Percentiles rank a stretch among this genome's conserved stretches.
Evolutionary conservation across 257 asterid genomes (phyloP).

Genomic region (Nicotiana benthamiana): DNA sequence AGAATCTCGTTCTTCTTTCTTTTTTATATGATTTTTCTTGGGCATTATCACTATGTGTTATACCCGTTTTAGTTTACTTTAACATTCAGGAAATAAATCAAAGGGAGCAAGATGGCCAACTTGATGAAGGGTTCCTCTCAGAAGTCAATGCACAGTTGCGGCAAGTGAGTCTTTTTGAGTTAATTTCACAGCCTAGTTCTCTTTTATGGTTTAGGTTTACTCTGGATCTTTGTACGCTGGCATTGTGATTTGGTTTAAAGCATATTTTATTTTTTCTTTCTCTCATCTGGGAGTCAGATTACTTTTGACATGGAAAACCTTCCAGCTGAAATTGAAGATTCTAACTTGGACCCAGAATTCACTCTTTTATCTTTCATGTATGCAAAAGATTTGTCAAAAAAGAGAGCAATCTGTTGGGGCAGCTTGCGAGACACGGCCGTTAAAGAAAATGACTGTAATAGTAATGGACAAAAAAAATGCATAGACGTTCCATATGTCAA

Average conservation of each 20-base stretch:
- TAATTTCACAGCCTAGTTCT: not conserved
- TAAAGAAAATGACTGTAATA: not conserved
- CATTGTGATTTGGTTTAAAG: not conserved
- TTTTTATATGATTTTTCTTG: not conserved
- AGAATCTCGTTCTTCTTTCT: not conserved
- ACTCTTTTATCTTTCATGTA: not conserved
- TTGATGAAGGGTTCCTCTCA: constrained; percentile 90
- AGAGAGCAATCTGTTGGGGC: not conserved
- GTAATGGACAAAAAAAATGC: not conserved
- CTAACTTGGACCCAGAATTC: not conserved
- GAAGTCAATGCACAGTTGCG: constrained; percentile 92
- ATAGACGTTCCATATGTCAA: not conserved
- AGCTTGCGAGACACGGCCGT: not conserved
- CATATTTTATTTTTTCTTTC: not conserved
- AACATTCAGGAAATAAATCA: constrained; percentile 60
- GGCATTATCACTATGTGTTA: not conserved
- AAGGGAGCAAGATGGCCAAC: constrained; percentile 93
- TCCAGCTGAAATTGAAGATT: not conserved
- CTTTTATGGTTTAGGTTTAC: not conserved
- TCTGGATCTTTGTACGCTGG: not conserved
- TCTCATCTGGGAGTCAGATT: not conserved
- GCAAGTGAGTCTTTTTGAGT: constrained; percentile 47
- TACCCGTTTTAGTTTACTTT: constrained; percentile 10
- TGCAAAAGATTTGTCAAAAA: not conserved
- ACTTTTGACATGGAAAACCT: not conserved